Conservation (phyloP, 2,329 filamentous ascomycete genomes). For the Neurospora sp. region DNA sequence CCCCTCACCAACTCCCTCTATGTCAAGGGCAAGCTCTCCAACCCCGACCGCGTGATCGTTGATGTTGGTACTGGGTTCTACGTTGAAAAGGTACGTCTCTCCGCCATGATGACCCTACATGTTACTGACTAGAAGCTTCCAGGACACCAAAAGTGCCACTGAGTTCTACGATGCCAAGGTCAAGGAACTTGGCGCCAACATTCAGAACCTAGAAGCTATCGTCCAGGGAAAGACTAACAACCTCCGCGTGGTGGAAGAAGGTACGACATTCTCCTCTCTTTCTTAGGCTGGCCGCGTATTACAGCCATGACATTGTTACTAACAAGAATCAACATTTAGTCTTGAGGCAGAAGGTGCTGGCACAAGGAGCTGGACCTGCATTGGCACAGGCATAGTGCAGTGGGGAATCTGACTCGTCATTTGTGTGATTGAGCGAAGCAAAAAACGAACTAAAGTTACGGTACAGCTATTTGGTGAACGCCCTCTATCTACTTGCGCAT, state of each 20-base stretch:
- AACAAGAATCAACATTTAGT: conserved; percentile 19
- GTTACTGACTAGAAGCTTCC: neutral
- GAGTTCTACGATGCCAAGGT: conserved; percentile 49
- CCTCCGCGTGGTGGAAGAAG: conserved; percentile 79
- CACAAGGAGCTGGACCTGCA: conserved; percentile 9
- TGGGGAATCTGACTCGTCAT: neutral
- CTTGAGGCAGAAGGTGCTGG: conserved; percentile 28
- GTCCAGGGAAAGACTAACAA: conserved; percentile 70
- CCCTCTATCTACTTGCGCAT: neutral
- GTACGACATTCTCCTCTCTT: conserved; percentile 29
- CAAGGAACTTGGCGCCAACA: conserved; percentile 39
- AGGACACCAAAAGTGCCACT: conserved; percentile 43
- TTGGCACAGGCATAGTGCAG: conserved; percentile 11
- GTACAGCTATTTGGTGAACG: neutral
- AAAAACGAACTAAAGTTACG: neutral
- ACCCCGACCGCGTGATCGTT: conserved; percentile 70
- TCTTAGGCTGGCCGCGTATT: neutral
- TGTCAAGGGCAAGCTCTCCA: conserved; percentile 70
- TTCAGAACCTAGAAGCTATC: conserved; percentile 47
- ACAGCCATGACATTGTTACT: neutral
- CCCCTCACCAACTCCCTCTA: conserved; percentile 92
- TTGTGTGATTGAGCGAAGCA: neutral
- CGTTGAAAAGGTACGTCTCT: conserved; percentile 65
- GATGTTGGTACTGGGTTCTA: conserved; percentile 93
- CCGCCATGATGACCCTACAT: neutral